Conservation (phyloP, 345 rosid genomes). For the Theobroma cacao region DNA sequence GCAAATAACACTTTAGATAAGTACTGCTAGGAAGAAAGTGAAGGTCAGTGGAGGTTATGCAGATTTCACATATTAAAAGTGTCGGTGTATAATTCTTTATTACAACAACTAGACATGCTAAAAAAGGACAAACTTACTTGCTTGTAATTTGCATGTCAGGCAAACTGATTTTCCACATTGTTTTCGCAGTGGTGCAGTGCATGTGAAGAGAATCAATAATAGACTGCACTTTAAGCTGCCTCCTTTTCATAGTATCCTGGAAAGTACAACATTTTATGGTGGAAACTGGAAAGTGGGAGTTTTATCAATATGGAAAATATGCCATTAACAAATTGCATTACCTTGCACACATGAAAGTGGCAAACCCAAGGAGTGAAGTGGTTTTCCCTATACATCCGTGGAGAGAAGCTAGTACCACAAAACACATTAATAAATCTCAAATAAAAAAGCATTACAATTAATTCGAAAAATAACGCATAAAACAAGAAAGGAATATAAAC, state of each 20-base stretch:
- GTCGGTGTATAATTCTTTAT: neutral
- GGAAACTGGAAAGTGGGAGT: neutral
- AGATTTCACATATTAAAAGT: neutral
- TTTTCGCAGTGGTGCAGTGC: constrained; percentile 35
- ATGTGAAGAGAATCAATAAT: constrained; percentile 45
- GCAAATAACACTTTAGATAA: neutral
- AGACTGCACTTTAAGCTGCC: constrained; percentile 40
- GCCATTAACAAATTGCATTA: constrained; percentile 17
- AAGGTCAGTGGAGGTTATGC: neutral
- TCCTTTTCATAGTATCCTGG: constrained; percentile 65
- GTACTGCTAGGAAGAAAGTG: neutral
- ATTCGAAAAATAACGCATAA: neutral
- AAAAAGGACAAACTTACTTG: constrained; percentile 52
- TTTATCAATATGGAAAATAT: neutral
- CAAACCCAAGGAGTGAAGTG: constrained; percentile 74
- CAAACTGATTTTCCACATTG: constrained; percentile 34
- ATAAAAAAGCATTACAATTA: neutral
- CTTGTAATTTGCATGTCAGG: constrained; percentile 37
- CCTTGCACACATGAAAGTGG: constrained; percentile 82
- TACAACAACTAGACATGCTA: neutral
- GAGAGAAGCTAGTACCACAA: constrained; percentile 53
- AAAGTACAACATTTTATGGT: constrained; percentile 13
- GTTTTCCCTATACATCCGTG: constrained; percentile 29
- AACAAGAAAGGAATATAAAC: constrained; percentile 17
- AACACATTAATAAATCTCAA: constrained; percentile 22